phyloP scores from a whole-genome alignment of 2,329 filamentous ascomycete species.

The Penicillium sp. region DNA sequence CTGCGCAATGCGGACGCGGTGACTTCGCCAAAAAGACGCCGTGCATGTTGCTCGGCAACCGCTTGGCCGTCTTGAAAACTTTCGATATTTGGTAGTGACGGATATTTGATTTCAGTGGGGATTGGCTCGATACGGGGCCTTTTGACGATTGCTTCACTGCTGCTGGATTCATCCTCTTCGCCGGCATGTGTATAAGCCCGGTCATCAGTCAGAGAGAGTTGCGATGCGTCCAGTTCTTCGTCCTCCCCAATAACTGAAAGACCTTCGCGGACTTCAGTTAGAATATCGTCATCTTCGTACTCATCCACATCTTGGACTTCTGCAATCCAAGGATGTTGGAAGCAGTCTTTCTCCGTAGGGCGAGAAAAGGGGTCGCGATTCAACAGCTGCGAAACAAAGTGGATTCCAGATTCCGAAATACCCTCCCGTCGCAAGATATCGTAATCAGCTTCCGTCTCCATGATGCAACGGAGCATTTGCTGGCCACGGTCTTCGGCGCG shows the following conservation, averaged over 20 bases:
- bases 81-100: slow-evolving; percentile 46
- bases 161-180: slow-evolving; percentile 39
- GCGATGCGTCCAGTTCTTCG: slow-evolving; percentile 59
- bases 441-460: slow-evolving; percentile 74
- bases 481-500: slow-evolving; percentile 75
- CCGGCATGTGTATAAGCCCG: slow-evolving; percentile 27
- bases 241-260: slow-evolving; percentile 45
- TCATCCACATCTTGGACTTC: slow-evolving; percentile 60
- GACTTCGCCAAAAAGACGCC: slow-evolving; percentile 66
- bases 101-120: slow-evolving; percentile 43
- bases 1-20: slow-evolving; percentile 58
- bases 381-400: slow-evolving; percentile 79
- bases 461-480: slow-evolving; percentile 79
- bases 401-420: slow-evolving; percentile 70
- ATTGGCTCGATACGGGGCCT: slow-evolving; percentile 37
- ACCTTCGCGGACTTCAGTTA: slow-evolving; percentile 50
- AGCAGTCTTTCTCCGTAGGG: slow-evolving; percentile 72
- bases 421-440: slow-evolving; percentile 61
- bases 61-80: slow-evolving; percentile 37
- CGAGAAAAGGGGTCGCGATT: slow-evolving; percentile 77
- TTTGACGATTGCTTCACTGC: slow-evolving; percentile 42
- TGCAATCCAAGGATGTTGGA: slow-evolving; percentile 74
- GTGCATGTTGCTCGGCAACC: slow-evolving; percentile 31
- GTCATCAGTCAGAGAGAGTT: slow-evolving; percentile 64
- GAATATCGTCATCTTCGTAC: slow-evolving; percentile 65